Evolutionary conservation across 495 filamentous ascomycete genomes (phyloP).

Genomic region (Penicillium subrubescens): DNA sequence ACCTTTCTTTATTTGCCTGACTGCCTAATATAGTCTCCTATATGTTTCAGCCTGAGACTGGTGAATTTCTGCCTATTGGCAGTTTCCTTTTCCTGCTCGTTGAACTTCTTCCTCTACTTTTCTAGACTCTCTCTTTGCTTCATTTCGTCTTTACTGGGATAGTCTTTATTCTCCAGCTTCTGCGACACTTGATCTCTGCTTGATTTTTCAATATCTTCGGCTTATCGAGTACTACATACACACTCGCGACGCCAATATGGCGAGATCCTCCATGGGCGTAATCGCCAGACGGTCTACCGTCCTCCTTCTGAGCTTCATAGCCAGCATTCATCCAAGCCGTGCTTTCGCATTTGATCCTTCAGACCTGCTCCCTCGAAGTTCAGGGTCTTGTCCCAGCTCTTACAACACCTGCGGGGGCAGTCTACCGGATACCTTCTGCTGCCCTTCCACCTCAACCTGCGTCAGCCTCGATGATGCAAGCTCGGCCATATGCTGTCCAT

Average conservation of each 20-base stretch:
- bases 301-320: conserved; percentile 30
- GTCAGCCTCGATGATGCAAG: conserved; percentile 63
- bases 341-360: conserved; percentile 25
- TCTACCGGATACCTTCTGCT: conserved; percentile 77
- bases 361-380: conserved; percentile 35
- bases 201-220: background rate
- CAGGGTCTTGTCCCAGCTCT: conserved; percentile 46
- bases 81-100: background rate
- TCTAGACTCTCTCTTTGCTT: background rate
- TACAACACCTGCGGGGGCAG: conserved; percentile 55
- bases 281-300: conserved; percentile 14
- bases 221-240: background rate
- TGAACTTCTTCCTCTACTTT: conserved; percentile 3
- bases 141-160: conserved; percentile 3
- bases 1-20: conserved; percentile 1
- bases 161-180: background rate
- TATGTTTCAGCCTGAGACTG: conserved; percentile 18
- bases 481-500: conserved; percentile 78
- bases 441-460: conserved; percentile 63
- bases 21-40: background rate
- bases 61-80: conserved; percentile 15
- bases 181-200: background rate
- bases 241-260: conserved; percentile 21
- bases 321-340: conserved; percentile 31
- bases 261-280: conserved; percentile 12